Evolutionary conservation across 2,329 filamentous ascomycete species (phyloP).

Genomic region (Claviceps cyperi): DNA sequence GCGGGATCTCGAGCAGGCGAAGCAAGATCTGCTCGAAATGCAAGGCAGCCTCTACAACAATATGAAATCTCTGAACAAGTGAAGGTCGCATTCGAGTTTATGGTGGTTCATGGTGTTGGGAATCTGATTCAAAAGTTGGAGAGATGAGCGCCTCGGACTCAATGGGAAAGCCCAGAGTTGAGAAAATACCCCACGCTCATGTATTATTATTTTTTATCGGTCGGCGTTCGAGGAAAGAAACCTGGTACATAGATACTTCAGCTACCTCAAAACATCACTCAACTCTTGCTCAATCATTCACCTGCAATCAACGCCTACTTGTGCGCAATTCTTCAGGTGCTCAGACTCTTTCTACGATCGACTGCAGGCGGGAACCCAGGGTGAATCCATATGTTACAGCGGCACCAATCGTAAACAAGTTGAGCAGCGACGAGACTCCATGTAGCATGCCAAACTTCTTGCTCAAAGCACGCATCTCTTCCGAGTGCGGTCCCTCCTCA

Average conservation of each 20-base stretch:
- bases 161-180: background rate
- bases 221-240: background rate
- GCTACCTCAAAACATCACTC: background rate
- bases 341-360: conserved; percentile 12
- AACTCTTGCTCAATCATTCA: too few species aligned
- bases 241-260: background rate
- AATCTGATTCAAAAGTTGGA: background rate
- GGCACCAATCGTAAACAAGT: conserved; percentile 54
- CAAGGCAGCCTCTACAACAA: conserved; percentile 11
- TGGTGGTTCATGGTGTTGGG: background rate
- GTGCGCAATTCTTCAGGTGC: too few species aligned
- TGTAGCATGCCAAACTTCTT: conserved; percentile 67
- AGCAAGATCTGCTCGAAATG: conserved; percentile 30
- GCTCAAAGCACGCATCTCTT: conserved; percentile 72
- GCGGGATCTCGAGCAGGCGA: conserved; percentile 30
- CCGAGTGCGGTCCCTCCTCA: conserved; percentile 63
- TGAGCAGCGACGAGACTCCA: conserved; percentile 66
- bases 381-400: conserved; percentile 66
- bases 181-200: too few species aligned
- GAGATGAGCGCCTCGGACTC: background rate
- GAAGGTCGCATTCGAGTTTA: background rate
- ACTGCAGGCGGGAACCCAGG: conserved; percentile 48
- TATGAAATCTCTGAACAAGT: background rate
- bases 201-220: background rate
- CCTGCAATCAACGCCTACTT: too few species aligned